Conservation (phyloP, 2,329 filamentous ascomycete species). For the Stachybotrys elegans region DNA sequence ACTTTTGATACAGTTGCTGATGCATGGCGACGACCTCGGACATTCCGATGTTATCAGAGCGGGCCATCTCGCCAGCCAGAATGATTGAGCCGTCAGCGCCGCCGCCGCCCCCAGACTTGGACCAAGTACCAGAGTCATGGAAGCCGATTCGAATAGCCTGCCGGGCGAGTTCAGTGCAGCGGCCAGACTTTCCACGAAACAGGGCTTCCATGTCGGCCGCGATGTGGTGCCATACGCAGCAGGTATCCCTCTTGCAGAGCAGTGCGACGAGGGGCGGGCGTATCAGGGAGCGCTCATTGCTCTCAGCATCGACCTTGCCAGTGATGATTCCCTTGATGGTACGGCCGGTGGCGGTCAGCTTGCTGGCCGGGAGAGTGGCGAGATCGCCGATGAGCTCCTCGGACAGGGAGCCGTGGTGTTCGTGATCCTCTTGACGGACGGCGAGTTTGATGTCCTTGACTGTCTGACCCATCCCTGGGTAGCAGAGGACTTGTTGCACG, state of each 20-base stretch:
- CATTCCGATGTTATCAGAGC: slow-evolving; percentile 42
- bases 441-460: slow-evolving; percentile 15
- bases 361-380: slow-evolving; percentile 16
- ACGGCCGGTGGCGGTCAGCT: slow-evolving; percentile 28
- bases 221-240: slow-evolving; percentile 41
- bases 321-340: slow-evolving; percentile 32
- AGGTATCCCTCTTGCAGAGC: slow-evolving; percentile 31
- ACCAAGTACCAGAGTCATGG: slow-evolving; percentile 42
- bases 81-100: slow-evolving; percentile 44
- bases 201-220: slow-evolving; percentile 29
- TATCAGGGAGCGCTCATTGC: slow-evolving; percentile 16
- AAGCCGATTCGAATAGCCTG: slow-evolving; percentile 41
- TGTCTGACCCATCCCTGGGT: slow-evolving; percentile 16
- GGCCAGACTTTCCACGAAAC: slow-evolving; percentile 30
- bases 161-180: slow-evolving; percentile 38
- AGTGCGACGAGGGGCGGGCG: slow-evolving; percentile 15
- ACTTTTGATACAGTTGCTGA: slow-evolving; percentile 33
- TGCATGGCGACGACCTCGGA: slow-evolving; percentile 35
- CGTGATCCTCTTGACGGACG: slow-evolving; percentile 8
- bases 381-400: slow-evolving; percentile 35
- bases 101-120: slow-evolving; percentile 29
- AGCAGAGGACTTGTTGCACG: slow-evolving; percentile 11
- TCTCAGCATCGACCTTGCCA: slow-evolving; percentile 20
- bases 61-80: slow-evolving; percentile 30
- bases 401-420: slow-evolving; percentile 9